These are phyloP conservation scores for Dorcoceras hygrometricum DNA, from an alignment of 257 asterid species.

Conservation along the genomic window DNA sequence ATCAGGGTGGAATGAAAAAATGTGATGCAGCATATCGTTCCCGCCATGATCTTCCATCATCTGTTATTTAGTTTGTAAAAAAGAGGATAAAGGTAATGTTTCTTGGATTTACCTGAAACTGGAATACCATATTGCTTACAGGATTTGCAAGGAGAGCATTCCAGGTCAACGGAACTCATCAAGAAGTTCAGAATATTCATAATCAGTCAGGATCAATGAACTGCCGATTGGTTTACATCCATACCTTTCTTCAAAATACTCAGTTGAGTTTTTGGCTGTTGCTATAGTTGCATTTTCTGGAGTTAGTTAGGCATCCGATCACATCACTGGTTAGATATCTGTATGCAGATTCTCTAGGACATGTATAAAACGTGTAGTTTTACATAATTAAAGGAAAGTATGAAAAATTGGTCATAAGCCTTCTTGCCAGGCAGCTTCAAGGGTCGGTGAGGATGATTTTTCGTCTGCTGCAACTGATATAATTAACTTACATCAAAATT, in stretches of 20 bases:
- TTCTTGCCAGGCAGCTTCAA: constrained; percentile 26
- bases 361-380: constrained; percentile 30
- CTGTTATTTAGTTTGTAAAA: not conserved
- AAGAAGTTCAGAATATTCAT: not conserved
- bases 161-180: constrained; percentile 22
- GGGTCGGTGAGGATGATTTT: constrained; percentile 28
- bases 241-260: not conserved
- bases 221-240: not conserved
- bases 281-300: not conserved
- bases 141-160: constrained; percentile 14
- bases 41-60: constrained; percentile 14
- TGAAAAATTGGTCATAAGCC: constrained; percentile 30
- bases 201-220: not conserved
- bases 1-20: constrained; percentile 16
- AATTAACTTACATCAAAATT: constrained; percentile 25
- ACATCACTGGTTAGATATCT: not conserved
- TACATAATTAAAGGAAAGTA: constrained; percentile 19
- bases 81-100: not conserved
- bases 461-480: constrained; percentile 20
- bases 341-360: constrained; percentile 13
- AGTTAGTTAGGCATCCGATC: constrained; percentile 12
- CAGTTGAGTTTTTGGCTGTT: not conserved
- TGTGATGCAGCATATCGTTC: constrained; percentile 1
- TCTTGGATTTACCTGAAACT: not conserved
- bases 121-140: constrained; percentile 5